Percentiles rank a stretch among this genome's conserved stretches.
Evolutionary conservation across 2,329 filamentous ascomycete genomes (phyloP).

Genomic region (Arthrinium puccinioides): DNA sequence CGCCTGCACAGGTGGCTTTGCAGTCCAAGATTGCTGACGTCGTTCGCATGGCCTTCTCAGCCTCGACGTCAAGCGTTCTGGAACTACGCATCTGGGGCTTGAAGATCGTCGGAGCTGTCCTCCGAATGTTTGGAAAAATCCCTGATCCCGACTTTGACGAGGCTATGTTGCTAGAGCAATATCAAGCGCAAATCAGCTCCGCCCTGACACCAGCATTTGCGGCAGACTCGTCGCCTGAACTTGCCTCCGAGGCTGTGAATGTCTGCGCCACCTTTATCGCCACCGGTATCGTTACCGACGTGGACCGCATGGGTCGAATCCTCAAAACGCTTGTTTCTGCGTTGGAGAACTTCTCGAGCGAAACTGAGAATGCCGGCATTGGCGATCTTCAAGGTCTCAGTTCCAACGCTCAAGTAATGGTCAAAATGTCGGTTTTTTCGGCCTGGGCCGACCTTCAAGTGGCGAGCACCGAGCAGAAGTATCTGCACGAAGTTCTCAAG

Average conservation of each 20-base stretch:
- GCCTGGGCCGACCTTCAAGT: slow-evolving; percentile 97
- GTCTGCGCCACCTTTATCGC: slow-evolving; percentile 98
- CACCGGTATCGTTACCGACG: slow-evolving; percentile 92
- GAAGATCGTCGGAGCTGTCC: slow-evolving; percentile 85
- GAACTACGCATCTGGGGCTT: slow-evolving; percentile 85
- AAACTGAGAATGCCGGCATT: slow-evolving; percentile 76
- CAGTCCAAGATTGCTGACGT: slow-evolving; percentile 85
- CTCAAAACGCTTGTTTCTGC: slow-evolving; percentile 87
- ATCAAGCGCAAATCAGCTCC: slow-evolving; percentile 96
- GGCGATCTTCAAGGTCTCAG: slow-evolving; percentile 89
- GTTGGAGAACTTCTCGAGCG: slow-evolving; percentile 82
- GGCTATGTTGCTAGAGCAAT: slow-evolving; percentile 91
- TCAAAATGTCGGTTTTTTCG: slow-evolving; percentile 94
- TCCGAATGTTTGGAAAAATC: slow-evolving; percentile 93
- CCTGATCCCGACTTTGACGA: slow-evolving; percentile 98
- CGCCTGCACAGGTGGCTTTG: slow-evolving; percentile 67
- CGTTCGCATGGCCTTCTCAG: slow-evolving; percentile 93
- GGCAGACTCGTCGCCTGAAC: slow-evolving; percentile 87
- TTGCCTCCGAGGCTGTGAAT: slow-evolving; percentile 92
- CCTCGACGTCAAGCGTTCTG: slow-evolving; percentile 87
- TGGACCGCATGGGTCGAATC: slow-evolving; percentile 98
- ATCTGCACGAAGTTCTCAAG: slow-evolving; percentile 79
- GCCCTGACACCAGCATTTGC: slow-evolving; percentile 95
- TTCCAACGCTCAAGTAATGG: slow-evolving; percentile 96
- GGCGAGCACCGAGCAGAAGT: slow-evolving; percentile 84